A percentile compares a stretch with the other conserved stretches of the same genome.
Conservation (phyloP, 345 rosid species). For the Trapa bicornis region DNA sequence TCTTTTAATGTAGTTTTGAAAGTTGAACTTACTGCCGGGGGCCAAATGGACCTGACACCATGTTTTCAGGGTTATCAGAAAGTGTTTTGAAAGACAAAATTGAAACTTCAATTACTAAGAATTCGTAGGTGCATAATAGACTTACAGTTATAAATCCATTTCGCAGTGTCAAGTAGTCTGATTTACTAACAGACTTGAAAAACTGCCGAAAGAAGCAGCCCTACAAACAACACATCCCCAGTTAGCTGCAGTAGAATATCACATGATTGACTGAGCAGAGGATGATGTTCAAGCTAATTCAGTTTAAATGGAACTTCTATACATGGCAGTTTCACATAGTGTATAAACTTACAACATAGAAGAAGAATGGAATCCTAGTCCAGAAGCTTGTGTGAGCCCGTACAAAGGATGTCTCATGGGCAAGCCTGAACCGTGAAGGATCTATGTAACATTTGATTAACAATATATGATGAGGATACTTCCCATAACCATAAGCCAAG, state of each 20-base stretch:
- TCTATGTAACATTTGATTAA: slow-evolving; percentile 29
- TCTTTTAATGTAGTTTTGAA: slow-evolving; percentile 80
- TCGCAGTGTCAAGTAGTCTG: slow-evolving; percentile 80
- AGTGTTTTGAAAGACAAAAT: not conserved
- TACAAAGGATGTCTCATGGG: slow-evolving; percentile 85
- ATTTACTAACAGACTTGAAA: slow-evolving; percentile 65
- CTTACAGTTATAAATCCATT: slow-evolving; percentile 85
- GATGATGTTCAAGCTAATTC: too few relatives aligned
- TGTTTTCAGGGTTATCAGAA: not conserved
- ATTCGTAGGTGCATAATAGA: not conserved
- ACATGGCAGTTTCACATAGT: too few relatives aligned
- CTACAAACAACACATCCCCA: slow-evolving; percentile 23
- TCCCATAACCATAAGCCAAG: not conserved
- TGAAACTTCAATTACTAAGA: not conserved
- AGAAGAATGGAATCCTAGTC: slow-evolving; percentile 76
- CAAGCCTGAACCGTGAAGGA: slow-evolving; percentile 84
- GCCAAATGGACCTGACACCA: slow-evolving; percentile 65
- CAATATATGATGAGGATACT: not conserved
- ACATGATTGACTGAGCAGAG: not conserved
- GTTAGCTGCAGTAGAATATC: not conserved
- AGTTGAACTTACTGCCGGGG: slow-evolving; percentile 85
- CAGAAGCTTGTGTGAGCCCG: slow-evolving; percentile 82
- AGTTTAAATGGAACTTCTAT: too few relatives aligned
- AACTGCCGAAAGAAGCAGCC: slow-evolving; percentile 89
- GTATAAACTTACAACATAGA: slow-evolving; percentile 43